Base-by-base conservation (phyloP, 495 filamentous ascomycete species). In the Neurospora hispaniola region DNA sequence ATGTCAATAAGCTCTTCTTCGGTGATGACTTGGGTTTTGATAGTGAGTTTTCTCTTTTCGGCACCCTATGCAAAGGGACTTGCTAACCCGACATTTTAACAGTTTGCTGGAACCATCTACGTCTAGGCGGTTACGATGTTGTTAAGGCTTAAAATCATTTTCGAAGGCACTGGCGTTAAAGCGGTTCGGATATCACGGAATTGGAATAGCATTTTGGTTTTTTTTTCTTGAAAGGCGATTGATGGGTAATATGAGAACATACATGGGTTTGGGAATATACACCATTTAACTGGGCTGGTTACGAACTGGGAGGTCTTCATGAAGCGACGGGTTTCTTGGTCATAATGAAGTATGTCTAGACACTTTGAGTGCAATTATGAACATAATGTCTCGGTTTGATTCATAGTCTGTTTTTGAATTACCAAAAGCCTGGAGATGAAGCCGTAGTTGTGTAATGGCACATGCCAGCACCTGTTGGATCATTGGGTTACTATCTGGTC, bases 1-100 rank as follows among this genome's bases (percentile, higher is more conserved):
- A 91, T 54, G 81, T 89, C 14, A 83, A 89, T 85, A 79, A 85
- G 78, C 78, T 77, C 40, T 87, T 90, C 76, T 93, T 93, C 79
- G 87, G 88, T 39, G 85, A 90, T 27, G 91, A 92, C 79, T 82
- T 92, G 74, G 91, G 88, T 0, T 88, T 90, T 79, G 7, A 71
- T 89, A 87, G 43, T 46, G 18, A 20, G 43, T 46, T 10, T 46
- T 4, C 43, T 18, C 43, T 42, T 20, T 46, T 46, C n/a, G 43
- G 43, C 43, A 46, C 18, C 43, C 43, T 46, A 20, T 46, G n/a
- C 43, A 20, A n/a, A 46, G 43, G 20, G 8, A 46, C 10, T 20
- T 46, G 18, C 43, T 46, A 46, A 46, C 43, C 43, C 20, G 18
- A 46, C 18, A 10, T 46, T 20, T 20, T 8, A 20, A 46, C 43